These are phyloP conservation scores for Westerdykella sp. DNA, from an alignment of 2,329 filamentous ascomycete species.

Conservation along the genomic window DNA sequence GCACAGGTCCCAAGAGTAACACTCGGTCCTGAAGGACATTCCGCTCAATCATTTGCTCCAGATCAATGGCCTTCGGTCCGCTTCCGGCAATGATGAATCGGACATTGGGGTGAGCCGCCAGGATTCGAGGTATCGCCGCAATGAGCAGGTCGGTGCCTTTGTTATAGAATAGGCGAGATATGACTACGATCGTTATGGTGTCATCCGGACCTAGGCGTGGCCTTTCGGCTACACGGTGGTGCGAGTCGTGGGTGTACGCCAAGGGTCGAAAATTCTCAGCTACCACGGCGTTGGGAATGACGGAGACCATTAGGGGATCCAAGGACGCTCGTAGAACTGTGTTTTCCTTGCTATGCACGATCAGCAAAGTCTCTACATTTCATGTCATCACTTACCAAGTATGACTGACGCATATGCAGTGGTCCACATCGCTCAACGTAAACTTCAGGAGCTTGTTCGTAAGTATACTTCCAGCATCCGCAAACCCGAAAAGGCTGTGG, in stretches of 20 bases:
- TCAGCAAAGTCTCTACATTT: conserved; percentile 7
- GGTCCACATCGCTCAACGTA: conserved; percentile 89
- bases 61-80: conserved; percentile 91
- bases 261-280: conserved; percentile 89
- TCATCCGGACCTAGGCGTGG: conserved; percentile 71
- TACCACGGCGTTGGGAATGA: conserved; percentile 95
- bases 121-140: conserved; percentile 85
- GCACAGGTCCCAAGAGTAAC: conserved; percentile 82
- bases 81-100: conserved; percentile 95
- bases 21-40: conserved; percentile 92
- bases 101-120: conserved; percentile 83
- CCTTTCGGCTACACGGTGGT: conserved; percentile 21
- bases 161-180: conserved; percentile 96
- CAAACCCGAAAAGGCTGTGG: conserved; percentile 95
- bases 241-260: conserved; percentile 33
- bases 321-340: conserved; percentile 90
- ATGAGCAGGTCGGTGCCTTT: conserved; percentile 98
- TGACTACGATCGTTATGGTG: conserved; percentile 91
- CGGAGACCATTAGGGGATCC: conserved; percentile 94
- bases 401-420: conserved; percentile 97
- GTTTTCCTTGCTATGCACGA: conserved; percentile 74
- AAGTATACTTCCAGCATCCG: conserved; percentile 89
- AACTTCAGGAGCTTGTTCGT: conserved; percentile 98
- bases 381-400: conserved; percentile 62
- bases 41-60: conserved; percentile 96